Conservation (phyloP, 148 eudicot genomes). For the Suaeda aralocaspica region DNA sequence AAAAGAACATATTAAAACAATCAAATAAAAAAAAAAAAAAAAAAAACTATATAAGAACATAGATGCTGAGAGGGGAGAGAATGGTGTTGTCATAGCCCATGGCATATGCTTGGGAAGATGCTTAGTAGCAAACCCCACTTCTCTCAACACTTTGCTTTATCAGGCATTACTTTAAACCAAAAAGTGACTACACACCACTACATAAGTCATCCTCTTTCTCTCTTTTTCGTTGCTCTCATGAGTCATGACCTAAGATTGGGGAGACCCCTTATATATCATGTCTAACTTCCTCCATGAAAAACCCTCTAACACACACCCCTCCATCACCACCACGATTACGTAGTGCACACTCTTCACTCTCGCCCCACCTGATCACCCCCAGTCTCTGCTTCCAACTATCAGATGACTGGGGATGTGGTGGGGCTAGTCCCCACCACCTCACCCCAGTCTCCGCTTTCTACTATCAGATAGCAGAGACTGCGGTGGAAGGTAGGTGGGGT, state of each 20-base stretch:
- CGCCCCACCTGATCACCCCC: slow-evolving; percentile 9
- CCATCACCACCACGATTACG: slow-evolving; percentile 5
- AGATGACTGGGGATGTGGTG: too few relatives aligned
- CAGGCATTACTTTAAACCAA: slow-evolving; percentile 24
- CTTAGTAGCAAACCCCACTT: slow-evolving; percentile 36
- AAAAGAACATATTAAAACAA: too few relatives aligned
- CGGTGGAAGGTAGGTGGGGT: neutral
- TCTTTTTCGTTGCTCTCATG: slow-evolving; percentile 14
- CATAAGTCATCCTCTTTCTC: slow-evolving; percentile 18
- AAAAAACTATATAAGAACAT: neutral
- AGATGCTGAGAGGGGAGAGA: neutral
- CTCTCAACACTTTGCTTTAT: slow-evolving; percentile 16
- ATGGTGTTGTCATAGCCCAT: slow-evolving; percentile 23
- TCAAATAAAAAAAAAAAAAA: neutral
- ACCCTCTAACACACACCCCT: slow-evolving; percentile 25
- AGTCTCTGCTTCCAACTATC: too few relatives aligned
- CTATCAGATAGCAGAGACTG: neutral
- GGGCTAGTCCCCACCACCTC: too few relatives aligned
- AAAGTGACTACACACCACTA: slow-evolving; percentile 35
- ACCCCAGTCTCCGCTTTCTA: too few relatives aligned
- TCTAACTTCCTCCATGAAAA: slow-evolving; percentile 12
- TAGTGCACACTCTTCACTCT: neutral
- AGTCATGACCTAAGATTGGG: slow-evolving; percentile 20
- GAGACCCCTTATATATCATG: slow-evolving; percentile 23
- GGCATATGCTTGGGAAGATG: slow-evolving; percentile 39